These are phyloP conservation scores for Stachybotrys echinatus DNA, from an alignment of 2,329 filamentous ascomycete genomes.

Conservation along the genomic window DNA sequence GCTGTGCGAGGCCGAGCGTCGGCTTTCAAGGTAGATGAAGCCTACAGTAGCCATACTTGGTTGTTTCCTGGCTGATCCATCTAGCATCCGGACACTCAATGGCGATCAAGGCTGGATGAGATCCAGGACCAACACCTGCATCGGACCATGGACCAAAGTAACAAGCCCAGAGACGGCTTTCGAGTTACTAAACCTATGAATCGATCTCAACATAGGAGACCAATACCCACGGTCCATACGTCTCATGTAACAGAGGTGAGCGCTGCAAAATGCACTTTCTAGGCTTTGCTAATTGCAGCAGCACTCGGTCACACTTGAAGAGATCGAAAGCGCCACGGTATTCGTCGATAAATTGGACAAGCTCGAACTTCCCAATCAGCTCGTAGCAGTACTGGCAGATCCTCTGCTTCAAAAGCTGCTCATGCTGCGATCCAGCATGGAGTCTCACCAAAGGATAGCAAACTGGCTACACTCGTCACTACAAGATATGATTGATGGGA, in stretches of 20 bases:
- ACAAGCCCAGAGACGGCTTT: constrained; percentile 46
- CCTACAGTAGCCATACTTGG: too few relatives aligned
- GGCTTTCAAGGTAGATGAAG: constrained; percentile 49
- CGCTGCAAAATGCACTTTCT: background rate
- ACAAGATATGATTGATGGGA: constrained; percentile 48
- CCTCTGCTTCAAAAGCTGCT: constrained; percentile 74
- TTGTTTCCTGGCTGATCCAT: constrained; percentile 10
- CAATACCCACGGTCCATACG: constrained; percentile 68
- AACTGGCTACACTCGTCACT: constrained; percentile 55
- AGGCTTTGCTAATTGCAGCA: constrained; percentile 19
- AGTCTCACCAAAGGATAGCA: constrained; percentile 45
- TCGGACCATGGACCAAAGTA: constrained; percentile 32
- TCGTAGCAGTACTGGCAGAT: constrained; percentile 71
- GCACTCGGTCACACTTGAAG: constrained; percentile 65
- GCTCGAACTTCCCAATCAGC: constrained; percentile 76
- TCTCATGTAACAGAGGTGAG: constrained; percentile 63
- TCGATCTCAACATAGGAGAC: constrained; percentile 23
- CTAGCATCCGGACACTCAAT: constrained; percentile 70
- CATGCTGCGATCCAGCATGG: constrained; percentile 53
- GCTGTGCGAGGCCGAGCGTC: constrained; percentile 55
- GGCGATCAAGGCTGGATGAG: constrained; percentile 61
- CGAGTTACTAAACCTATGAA: constrained; percentile 49
- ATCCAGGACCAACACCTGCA: constrained; percentile 58
- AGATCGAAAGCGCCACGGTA: constrained; percentile 65
- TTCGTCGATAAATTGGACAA: constrained; percentile 71